These are phyloP conservation scores for Chytriomyces sp. DNA, from an alignment of 192 early-diverging fungal genomes.

Conservation along the genomic window DNA sequence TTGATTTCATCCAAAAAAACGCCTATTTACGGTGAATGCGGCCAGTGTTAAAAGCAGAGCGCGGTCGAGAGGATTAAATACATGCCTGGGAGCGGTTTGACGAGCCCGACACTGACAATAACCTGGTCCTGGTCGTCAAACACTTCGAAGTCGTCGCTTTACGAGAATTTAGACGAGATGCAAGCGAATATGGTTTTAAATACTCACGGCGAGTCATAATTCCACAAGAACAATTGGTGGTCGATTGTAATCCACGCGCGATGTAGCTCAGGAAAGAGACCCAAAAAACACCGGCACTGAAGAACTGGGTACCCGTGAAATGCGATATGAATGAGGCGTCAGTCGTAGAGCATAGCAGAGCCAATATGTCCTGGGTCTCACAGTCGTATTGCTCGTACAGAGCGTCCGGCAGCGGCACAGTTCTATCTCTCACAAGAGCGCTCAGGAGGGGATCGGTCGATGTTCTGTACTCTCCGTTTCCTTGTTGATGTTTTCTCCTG, in stretches of 20 bases:
- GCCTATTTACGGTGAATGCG: slow-evolving; percentile 41
- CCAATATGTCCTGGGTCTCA: slow-evolving; percentile 26
- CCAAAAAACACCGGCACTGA: slow-evolving; percentile 83
- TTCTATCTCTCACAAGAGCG: slow-evolving; percentile 63
- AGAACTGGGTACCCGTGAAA: slow-evolving; percentile 45
- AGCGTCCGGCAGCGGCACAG: slow-evolving; percentile 73
- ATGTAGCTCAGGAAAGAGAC: slow-evolving; percentile 87
- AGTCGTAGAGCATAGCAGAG: not conserved
- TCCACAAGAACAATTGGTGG: slow-evolving; percentile 88
- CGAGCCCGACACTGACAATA: slow-evolving; percentile 83
- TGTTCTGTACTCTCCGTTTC: slow-evolving; percentile 17
- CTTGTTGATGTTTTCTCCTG: not conserved
- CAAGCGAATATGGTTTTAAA: slow-evolving; percentile 10
- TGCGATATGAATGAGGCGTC: not conserved
- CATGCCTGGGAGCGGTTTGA: slow-evolving; percentile 71
- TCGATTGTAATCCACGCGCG: slow-evolving; percentile 93
- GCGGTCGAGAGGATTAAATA: not conserved
- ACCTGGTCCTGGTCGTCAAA: slow-evolving; percentile 90
- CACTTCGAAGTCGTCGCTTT: slow-evolving; percentile 60
- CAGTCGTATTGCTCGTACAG: slow-evolving; percentile 80
- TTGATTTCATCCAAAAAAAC: slow-evolving; percentile 84
- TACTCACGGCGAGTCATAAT: slow-evolving; percentile 74
- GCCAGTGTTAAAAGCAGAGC: slow-evolving; percentile 4
- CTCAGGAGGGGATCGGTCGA: slow-evolving; percentile 44
- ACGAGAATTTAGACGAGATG: slow-evolving; percentile 37